Conservation (phyloP, 2,329 filamentous ascomycete species). For the Pseudogymnoascus verrucosus region DNA sequence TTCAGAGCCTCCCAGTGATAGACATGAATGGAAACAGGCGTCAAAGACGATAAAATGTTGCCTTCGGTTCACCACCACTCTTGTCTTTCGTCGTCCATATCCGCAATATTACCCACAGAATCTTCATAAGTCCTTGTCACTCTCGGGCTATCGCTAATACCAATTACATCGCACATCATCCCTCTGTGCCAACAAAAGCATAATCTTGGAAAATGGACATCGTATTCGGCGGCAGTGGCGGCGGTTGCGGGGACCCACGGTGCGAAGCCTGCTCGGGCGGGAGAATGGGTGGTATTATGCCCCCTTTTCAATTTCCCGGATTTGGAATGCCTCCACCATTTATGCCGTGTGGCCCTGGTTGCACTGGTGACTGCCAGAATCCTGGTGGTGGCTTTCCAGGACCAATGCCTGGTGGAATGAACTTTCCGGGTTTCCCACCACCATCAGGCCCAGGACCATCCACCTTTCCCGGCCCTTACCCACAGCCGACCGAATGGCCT, state of each 20-base stretch:
- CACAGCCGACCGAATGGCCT: neutral
- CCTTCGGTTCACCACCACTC: neutral
- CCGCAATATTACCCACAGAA: neutral
- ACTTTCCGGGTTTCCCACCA: neutral
- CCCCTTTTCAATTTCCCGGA: neutral
- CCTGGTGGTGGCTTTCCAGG: neutral
- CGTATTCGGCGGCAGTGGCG: neutral
- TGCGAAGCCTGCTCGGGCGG: neutral
- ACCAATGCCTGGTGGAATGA: neutral
- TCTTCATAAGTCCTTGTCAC: neutral
- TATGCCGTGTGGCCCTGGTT: neutral
- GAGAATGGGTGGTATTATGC: neutral
- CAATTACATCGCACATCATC: neutral
- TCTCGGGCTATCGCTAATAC: neutral
- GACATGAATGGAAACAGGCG: neutral
- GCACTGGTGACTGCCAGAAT: neutral
- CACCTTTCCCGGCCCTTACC: neutral
- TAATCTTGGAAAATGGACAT: neutral
- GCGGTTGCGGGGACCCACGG: neutral
- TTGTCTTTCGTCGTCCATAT: neutral
- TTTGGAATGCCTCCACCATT: neutral
- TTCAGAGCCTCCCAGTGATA: neutral
- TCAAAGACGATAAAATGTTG: neutral
- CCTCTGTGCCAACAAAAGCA: neutral
- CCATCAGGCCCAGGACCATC: neutral